These are phyloP conservation scores for Chlorella sorokiniana DNA, from an alignment of 139 green algal genomes.

Conservation along the genomic window DNA sequence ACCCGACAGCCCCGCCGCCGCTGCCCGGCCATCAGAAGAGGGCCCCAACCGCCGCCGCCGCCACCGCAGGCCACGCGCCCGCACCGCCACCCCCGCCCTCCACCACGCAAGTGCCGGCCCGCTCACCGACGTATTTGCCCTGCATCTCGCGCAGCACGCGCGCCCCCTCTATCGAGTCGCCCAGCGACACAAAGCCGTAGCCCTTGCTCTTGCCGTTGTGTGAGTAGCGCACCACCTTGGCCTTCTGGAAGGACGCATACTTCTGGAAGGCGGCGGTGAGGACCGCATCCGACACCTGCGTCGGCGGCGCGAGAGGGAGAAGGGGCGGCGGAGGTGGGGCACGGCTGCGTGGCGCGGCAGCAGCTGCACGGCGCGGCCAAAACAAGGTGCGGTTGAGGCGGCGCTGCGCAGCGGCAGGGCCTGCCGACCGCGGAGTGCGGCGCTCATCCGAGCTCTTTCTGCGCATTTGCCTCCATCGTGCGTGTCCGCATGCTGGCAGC, in stretches of 20 bases:
- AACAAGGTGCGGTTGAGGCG: not conserved
- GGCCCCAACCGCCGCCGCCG: too few relatives aligned
- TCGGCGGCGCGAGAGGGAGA: too few relatives aligned
- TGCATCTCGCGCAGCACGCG: conserved; percentile 84
- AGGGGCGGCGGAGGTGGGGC: not conserved
- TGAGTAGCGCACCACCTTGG: conserved; percentile 47
- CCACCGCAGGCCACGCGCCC: not conserved
- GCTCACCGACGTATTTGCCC: conserved; percentile 83
- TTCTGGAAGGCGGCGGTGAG: conserved; percentile 83
- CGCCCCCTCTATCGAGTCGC: conserved; percentile 80
- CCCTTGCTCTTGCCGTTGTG: conserved; percentile 82
- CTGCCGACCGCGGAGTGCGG: too few relatives aligned
- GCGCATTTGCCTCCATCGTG: too few relatives aligned
- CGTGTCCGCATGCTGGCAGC: too few relatives aligned
- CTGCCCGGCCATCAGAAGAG: too few relatives aligned
- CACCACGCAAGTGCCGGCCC: not conserved
- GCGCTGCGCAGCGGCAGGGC: too few relatives aligned
- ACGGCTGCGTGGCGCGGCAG: not conserved
- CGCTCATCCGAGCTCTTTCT: too few relatives aligned
- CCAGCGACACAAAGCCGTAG: conserved; percentile 94
- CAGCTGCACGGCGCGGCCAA: not conserved
- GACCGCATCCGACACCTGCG: conserved; percentile 81
- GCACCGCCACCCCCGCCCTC: not conserved
- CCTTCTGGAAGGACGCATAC: conserved; percentile 90
- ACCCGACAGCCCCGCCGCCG: too few relatives aligned